Conservation (phyloP, 2,329 filamentous ascomycete genomes). For the Plectosphaerella cucumerina region DNA sequence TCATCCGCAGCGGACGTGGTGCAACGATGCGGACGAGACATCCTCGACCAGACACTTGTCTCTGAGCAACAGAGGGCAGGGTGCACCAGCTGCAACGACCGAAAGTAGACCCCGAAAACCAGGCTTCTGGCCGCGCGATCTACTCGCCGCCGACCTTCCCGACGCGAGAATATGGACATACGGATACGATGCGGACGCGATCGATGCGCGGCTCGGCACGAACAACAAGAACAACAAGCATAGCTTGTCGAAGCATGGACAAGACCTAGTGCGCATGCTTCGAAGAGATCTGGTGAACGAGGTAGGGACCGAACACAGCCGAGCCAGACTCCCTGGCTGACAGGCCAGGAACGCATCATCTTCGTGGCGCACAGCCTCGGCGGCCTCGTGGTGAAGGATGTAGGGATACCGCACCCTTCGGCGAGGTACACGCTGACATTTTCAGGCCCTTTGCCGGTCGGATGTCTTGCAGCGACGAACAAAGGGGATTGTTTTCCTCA, state of each 20-base stretch:
- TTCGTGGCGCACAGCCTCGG: conserved; percentile 22
- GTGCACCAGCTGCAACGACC: not conserved
- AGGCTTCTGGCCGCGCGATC: conserved; percentile 30
- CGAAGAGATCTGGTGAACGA: conserved; percentile 18
- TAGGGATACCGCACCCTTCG: not conserved
- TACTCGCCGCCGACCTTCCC: conserved; percentile 28
- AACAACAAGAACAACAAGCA: conserved; percentile 34
- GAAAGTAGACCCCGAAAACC: conserved; percentile 2
- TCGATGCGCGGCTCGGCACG: conserved; percentile 27
- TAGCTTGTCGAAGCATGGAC: conserved; percentile 29
- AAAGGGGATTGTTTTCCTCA: conserved; percentile 31
- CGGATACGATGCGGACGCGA: conserved; percentile 33
- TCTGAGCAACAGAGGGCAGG: not conserved
- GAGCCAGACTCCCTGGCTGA: not conserved
- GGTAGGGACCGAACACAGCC: not conserved
- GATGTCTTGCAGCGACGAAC: conserved; percentile 18
- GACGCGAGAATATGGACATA: conserved; percentile 33
- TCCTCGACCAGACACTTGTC: conserved; percentile 6
- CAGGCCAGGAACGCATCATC: conserved; percentile 1
- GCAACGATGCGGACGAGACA: conserved; percentile 11
- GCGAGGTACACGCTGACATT: not conserved
- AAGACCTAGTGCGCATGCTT: conserved; percentile 21
- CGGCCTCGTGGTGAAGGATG: conserved; percentile 21
- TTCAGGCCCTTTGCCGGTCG: conserved; percentile 26
- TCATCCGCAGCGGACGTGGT: conserved; percentile 27